Evolutionary conservation across 164 flowering plant species (phyloP).

Genomic region (Hamamelis virginiana): DNA sequence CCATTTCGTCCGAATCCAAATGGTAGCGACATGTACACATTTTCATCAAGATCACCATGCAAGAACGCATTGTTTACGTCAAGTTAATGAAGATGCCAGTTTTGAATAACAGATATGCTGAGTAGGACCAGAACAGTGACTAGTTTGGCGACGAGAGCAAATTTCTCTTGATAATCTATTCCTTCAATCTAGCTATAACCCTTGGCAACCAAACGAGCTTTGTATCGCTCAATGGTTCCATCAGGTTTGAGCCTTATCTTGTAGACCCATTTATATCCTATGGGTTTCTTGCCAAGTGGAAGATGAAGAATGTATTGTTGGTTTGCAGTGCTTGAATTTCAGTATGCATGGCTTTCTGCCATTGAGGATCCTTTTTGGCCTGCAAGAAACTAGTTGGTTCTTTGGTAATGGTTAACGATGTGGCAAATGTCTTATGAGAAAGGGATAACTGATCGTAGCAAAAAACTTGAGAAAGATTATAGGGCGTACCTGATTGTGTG

Average conservation of each 20-base stretch:
- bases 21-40: neutral
- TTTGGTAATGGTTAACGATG: neutral
- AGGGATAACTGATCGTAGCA: too few relatives aligned
- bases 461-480: too few relatives aligned
- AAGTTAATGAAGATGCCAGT: neutral
- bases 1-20: neutral
- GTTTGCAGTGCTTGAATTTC: neutral
- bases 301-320: neutral
- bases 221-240: too few relatives aligned
- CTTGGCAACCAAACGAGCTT: neutral
- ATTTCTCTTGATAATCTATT: too few relatives aligned
- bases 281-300: neutral
- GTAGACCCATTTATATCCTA: too few relatives aligned
- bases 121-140: neutral
- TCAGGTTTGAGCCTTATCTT: too few relatives aligned
- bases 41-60: neutral
- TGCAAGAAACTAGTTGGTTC: neutral
- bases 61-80: neutral
- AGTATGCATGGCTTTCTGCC: neutral
- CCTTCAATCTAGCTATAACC: slow-evolving; percentile 12
- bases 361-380: neutral
- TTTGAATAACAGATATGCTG: neutral
- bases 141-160: too few relatives aligned
- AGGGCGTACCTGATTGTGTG: too few relatives aligned
- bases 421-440: neutral